A percentile compares a stretch with the other conserved stretches of the same genome.
Evolutionary conservation across 2,329 filamentous ascomycete genomes (phyloP).

Genomic region (Fusarium concolor): DNA sequence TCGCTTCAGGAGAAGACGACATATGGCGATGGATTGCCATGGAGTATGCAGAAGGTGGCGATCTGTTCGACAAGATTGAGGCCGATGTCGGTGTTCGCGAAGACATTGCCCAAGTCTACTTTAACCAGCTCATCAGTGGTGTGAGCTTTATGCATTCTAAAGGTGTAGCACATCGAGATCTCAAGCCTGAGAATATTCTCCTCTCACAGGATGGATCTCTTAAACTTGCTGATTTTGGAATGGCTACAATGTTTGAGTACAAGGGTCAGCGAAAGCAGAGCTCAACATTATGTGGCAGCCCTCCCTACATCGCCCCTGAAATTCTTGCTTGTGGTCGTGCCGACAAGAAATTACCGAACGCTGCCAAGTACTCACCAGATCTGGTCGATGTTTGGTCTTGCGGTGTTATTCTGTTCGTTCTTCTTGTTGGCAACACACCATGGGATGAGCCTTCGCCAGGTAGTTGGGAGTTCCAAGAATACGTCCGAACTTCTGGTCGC

Average conservation of each 20-base stretch:
- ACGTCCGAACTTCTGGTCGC: conserved; percentile 80
- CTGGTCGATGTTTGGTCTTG: conserved; percentile 96
- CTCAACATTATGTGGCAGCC: conserved; percentile 91
- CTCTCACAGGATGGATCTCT: conserved; percentile 85
- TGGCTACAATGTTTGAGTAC: conserved; percentile 93
- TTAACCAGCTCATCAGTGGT: conserved; percentile 88
- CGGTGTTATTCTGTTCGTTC: conserved; percentile 95
- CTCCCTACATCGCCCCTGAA: conserved; percentile 97
- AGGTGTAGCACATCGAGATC: conserved; percentile 90
- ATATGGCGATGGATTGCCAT: conserved; percentile 98
- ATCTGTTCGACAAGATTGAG: conserved; percentile 99
- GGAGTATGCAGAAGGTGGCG: conserved; percentile 94
- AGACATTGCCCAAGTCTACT: conserved; percentile 97
- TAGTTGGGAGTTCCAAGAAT: conserved; percentile 94
- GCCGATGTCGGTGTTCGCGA: conserved; percentile 94
- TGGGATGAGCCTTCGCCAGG: conserved; percentile 92
- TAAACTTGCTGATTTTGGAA: conserved; percentile 96
- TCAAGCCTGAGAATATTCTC: conserved; percentile 96
- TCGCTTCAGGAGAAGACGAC: conserved; percentile 84
- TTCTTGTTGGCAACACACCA: conserved; percentile 94
- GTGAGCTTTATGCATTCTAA: conserved; percentile 97
- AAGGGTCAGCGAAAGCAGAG: conserved; percentile 85
- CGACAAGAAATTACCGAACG: conserved; percentile 61
- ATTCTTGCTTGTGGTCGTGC: conserved; percentile 70
- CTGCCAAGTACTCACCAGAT: conserved; percentile 77